Evolutionary conservation across 2,329 filamentous ascomycete genomes (phyloP).

Genomic region (Clarireedia monteithiana): DNA sequence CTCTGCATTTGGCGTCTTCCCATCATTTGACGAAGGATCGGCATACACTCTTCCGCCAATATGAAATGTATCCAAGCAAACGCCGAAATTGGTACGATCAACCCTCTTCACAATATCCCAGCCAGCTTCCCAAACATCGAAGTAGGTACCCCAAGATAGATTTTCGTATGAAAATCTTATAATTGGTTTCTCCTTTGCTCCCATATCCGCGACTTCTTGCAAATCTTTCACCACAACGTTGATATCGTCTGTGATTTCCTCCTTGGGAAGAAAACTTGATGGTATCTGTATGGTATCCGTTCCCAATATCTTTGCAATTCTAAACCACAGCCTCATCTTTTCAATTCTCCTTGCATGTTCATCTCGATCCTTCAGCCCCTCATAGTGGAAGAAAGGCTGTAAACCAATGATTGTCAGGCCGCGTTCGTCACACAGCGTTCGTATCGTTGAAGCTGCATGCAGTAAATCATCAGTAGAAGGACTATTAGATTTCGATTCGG

Average conservation of each 20-base stretch:
- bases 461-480: conserved; percentile 31
- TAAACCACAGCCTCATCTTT: conserved; percentile 64
- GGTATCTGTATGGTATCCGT: conserved; percentile 45
- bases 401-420: conserved; percentile 56
- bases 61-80: conserved; percentile 73
- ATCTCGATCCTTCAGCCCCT: conserved; percentile 57
- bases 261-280: neutral
- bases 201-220: conserved; percentile 57
- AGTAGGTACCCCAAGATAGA: conserved; percentile 63
- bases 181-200: conserved; percentile 42
- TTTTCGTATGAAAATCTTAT: conserved; percentile 67
- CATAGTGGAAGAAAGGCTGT: conserved; percentile 72
- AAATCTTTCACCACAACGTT: conserved; percentile 55
- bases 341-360: conserved; percentile 50
- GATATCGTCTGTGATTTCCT: conserved; percentile 41
- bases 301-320: conserved; percentile 43
- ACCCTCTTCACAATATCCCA: conserved; percentile 61
- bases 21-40: conserved; percentile 48
- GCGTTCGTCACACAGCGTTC: conserved; percentile 48
- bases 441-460: conserved; percentile 41
- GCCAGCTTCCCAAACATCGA: conserved; percentile 62
- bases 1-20: conserved; percentile 48
- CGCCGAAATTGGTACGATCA: conserved; percentile 55
- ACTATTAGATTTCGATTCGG: neutral
- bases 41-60: conserved; percentile 63